Percentiles rank a stretch among this genome's conserved stretches.
These are phyloP conservation scores for Solanum microdontum DNA, from an alignment of 257 asterid genomes.

Conservation along the genomic window DNA sequence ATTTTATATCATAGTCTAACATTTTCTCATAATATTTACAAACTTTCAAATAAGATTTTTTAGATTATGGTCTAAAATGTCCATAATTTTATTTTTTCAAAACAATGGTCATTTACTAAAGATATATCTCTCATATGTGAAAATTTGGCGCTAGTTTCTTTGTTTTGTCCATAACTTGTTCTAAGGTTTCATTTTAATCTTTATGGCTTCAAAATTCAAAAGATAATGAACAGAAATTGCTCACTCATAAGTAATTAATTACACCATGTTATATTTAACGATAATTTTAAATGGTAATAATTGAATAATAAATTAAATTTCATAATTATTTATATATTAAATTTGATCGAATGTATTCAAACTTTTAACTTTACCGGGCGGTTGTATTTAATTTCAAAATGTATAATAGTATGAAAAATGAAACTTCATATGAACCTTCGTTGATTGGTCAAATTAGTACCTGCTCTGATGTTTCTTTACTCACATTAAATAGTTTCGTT, in stretches of 20 bases:
- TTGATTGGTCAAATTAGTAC: background rate
- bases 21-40: background rate
- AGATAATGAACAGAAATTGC: background rate
- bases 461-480: background rate
- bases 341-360: background rate
- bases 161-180: background rate
- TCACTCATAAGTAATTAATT: background rate
- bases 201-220: background rate
- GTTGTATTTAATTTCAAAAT: background rate
- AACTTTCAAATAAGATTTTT: background rate
- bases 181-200: background rate
- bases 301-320: background rate
- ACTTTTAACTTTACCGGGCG: rapidly evolving
- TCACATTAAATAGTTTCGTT: background rate
- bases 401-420: background rate
- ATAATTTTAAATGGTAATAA: background rate
- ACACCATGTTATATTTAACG: background rate
- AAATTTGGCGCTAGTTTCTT: background rate
- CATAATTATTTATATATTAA: background rate
- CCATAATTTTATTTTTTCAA: background rate
- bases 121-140: background rate
- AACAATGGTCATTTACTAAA: background rate
- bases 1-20: background rate
- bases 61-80: background rate
- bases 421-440: background rate